These are phyloP conservation scores for Datura wrightii DNA, from an alignment of 257 asterid species.

Conservation along the genomic window DNA sequence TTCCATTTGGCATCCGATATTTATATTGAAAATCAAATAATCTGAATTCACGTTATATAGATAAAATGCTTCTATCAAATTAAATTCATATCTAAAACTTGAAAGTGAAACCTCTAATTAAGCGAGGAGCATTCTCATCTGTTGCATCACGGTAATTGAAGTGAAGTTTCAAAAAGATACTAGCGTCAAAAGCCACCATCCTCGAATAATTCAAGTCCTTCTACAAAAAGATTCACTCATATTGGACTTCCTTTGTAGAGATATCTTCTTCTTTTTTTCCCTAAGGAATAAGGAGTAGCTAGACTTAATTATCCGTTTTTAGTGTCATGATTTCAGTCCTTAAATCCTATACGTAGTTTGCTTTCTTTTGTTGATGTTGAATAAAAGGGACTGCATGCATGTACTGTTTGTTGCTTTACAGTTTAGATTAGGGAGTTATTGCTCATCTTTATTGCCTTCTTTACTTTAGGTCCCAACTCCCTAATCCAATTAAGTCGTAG, in stretches of 20 bases:
- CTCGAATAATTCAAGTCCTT: not conserved
- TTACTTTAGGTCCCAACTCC: conserved; percentile 15
- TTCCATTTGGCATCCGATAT: too few species aligned
- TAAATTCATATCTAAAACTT: too few species aligned
- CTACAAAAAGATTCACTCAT: not conserved
- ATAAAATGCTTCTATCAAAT: too few species aligned
- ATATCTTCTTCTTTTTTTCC: too few species aligned
- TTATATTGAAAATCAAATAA: too few species aligned
- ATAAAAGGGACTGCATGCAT: not conserved
- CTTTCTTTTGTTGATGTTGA: not conserved
- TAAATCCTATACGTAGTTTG: not conserved
- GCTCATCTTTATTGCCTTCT: not conserved
- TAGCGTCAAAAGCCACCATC: not conserved
- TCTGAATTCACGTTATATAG: too few species aligned
- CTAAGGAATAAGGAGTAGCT: not conserved
- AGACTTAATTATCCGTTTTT: not conserved
- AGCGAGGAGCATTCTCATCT: too few species aligned
- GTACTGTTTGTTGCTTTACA: not conserved
- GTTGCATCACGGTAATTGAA: too few species aligned
- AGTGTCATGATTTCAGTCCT: not conserved
- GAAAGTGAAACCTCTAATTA: too few species aligned
- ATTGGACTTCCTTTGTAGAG: conserved; percentile 6
- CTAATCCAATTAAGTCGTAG: not conserved
- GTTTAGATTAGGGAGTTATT: conserved; percentile 6
- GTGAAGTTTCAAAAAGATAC: not conserved